Evolutionary conservation across 2,329 filamentous ascomycete species (phyloP).

Genomic region (Biscogniauxia sp.): DNA sequence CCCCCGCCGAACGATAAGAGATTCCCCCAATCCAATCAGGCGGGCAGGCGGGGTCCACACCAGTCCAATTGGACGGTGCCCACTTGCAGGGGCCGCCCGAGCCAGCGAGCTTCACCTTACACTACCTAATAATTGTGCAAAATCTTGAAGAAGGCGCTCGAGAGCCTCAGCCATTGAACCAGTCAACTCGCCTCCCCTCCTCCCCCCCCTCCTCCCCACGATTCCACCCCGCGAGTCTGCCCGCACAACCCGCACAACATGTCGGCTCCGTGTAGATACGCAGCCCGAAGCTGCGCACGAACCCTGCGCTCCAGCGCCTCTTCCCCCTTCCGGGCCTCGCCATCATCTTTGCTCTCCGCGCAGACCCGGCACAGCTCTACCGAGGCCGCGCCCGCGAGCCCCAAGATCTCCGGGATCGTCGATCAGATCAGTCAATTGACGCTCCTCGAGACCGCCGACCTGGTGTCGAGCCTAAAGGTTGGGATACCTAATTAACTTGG

Average conservation of each 20-base stretch:
- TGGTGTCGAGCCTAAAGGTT: constrained; percentile 95
- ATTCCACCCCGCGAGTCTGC: constrained; percentile 18
- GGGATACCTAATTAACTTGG: constrained; percentile 11
- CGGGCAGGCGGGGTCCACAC: constrained; percentile 5
- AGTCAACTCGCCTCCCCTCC: constrained; percentile 6
- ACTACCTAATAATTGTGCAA: constrained; percentile 24
- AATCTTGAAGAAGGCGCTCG: constrained; percentile 23
- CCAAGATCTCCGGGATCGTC: constrained; percentile 92
- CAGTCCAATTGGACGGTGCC: neutral
- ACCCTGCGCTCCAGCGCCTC: constrained; percentile 52
- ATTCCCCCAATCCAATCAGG: neutral
- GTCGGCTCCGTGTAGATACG: constrained; percentile 62
- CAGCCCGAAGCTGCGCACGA: constrained; percentile 62
- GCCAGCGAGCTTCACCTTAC: constrained; percentile 15
- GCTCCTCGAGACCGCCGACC: constrained; percentile 91
- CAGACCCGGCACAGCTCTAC: constrained; percentile 86
- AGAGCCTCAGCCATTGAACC: constrained; percentile 17
- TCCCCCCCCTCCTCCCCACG: constrained; percentile 9
- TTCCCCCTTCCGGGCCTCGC: constrained; percentile 44
- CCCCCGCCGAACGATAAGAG: constrained; percentile 1
- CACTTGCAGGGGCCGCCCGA: constrained; percentile 11
- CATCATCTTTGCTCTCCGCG: constrained; percentile 41
- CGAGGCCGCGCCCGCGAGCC: constrained; percentile 66
- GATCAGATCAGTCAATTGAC: constrained; percentile 99
- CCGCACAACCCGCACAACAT: constrained; percentile 40